phyloP scores from a whole-genome alignment of 805 yeast species.

The Pichia heedii region DNA sequence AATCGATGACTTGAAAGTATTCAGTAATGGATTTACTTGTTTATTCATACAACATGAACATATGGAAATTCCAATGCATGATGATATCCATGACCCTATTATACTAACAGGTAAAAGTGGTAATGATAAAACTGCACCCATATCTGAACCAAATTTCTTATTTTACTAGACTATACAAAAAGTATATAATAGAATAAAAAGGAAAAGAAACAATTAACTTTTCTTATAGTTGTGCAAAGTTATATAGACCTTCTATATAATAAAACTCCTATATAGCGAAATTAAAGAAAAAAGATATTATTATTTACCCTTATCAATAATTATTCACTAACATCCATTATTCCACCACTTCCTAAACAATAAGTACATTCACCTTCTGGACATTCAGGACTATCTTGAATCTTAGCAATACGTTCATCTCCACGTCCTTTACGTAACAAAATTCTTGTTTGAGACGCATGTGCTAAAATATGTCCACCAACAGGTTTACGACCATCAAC shows the following conservation, averaged over 20 bases:
- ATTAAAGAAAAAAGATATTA: too few relatives aligned
- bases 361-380: constrained; percentile 75
- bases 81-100: constrained; percentile 54
- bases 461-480: constrained; percentile 78
- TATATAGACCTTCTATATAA: too few relatives aligned
- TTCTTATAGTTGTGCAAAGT: too few relatives aligned
- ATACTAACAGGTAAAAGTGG: constrained; percentile 53
- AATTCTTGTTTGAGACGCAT: constrained; percentile 71
- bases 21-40: constrained; percentile 30
- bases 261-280: too few relatives aligned
- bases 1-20: constrained; percentile 53
- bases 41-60: constrained; percentile 49
- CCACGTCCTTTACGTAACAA: constrained; percentile 67
- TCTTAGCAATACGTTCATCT: constrained; percentile 71
- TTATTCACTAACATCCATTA: constrained; percentile 27
- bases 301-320: background rate
- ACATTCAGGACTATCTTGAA: constrained; percentile 75
- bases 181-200: too few relatives aligned
- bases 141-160: too few relatives aligned
- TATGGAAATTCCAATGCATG: constrained; percentile 75
- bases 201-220: too few relatives aligned
- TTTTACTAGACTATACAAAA: too few relatives aligned
- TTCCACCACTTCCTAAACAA: constrained; percentile 44
- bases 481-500: constrained; percentile 82
- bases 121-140: constrained; percentile 66